phyloP scores from a whole-genome alignment of 768 basidiomycete species.

The Psilocybe cubensis region DNA sequence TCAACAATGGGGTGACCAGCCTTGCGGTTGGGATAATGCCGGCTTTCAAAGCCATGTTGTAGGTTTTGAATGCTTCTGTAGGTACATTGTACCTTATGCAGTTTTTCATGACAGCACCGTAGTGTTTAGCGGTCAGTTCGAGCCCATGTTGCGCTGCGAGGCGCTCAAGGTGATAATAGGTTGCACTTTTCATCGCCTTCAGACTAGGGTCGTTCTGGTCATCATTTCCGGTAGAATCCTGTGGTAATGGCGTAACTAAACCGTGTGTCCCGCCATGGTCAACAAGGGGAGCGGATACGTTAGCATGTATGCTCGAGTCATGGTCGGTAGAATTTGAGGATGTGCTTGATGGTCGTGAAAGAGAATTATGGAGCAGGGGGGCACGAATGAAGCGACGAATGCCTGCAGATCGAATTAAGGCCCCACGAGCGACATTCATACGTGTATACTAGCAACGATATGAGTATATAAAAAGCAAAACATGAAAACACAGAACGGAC shows the following conservation, averaged over 20 bases:
- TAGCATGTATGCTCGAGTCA: conserved; percentile 7
- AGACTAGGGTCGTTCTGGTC: background rate
- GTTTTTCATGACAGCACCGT: conserved; percentile 61
- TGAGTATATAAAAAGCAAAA: conserved; percentile 14
- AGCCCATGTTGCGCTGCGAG: conserved; percentile 45
- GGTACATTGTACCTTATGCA: conserved; percentile 41
- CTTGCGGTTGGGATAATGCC: conserved; percentile 52
- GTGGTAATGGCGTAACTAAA: background rate
- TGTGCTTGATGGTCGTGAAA: conserved; percentile 3
- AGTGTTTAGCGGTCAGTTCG: conserved; percentile 46
- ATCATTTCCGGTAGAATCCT: background rate
- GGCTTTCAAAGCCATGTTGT: conserved; percentile 44
- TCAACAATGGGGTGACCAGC: conserved; percentile 60
- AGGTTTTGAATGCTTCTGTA: conserved; percentile 49
- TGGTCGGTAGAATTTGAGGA: conserved; percentile 6
- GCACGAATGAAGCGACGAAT: conserved; percentile 25
- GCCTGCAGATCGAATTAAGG: conserved; percentile 40
- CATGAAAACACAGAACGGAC: conserved; percentile 12
- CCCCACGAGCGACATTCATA: conserved; percentile 67
- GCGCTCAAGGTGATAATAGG: conserved; percentile 43
- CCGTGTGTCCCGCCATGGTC: background rate
- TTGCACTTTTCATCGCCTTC: conserved; percentile 47
- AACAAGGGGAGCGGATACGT: background rate
- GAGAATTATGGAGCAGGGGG: conserved; percentile 11
- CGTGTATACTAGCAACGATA: conserved; percentile 33